Evolutionary conservation across 495 filamentous ascomycete species (phyloP).

Genomic region (Aspergillus mulundensis): DNA sequence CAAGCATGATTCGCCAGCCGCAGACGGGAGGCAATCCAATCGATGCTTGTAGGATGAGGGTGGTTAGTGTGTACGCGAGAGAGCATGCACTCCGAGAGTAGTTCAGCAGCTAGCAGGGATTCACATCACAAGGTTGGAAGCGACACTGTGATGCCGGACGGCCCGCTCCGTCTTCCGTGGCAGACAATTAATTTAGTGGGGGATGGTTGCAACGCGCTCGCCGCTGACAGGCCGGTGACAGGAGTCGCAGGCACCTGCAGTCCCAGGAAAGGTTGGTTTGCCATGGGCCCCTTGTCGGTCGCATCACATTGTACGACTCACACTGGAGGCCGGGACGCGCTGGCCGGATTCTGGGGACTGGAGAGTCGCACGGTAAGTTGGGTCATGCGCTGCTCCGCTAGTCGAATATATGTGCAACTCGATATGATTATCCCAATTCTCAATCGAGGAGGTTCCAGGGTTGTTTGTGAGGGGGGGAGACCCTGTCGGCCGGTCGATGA

Average conservation of each 20-base stretch:
- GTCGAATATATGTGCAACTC: not conserved
- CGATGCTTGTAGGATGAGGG: not conserved
- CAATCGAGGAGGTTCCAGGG: not conserved
- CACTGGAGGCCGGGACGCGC: not conserved
- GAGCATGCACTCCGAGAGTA: no score
- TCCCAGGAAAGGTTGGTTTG: not conserved
- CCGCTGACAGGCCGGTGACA: constrained; percentile 12
- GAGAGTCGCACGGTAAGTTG: constrained; percentile 21
- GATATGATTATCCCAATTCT: not conserved
- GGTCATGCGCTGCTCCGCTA: constrained; percentile 1
- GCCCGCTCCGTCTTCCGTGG: constrained; percentile 42
- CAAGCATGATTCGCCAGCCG: constrained; percentile 1
- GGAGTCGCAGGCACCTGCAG: constrained; percentile 18
- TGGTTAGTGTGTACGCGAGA: not conserved
- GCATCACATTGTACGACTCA: constrained; percentile 3
- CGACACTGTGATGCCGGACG: constrained; percentile 18
- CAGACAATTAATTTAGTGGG: constrained; percentile 15
- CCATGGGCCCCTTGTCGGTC: constrained; percentile 1
- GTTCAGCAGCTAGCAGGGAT: not conserved
- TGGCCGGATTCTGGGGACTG: not conserved
- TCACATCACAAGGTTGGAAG: not conserved
- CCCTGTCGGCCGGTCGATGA: not conserved
- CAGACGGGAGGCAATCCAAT: not conserved
- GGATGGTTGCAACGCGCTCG: constrained; percentile 20
- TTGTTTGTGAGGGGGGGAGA: not conserved